Evolutionary conservation across 495 filamentous ascomycete genomes (phyloP).

Genomic region (Hapsidospora chrysogenum): DNA sequence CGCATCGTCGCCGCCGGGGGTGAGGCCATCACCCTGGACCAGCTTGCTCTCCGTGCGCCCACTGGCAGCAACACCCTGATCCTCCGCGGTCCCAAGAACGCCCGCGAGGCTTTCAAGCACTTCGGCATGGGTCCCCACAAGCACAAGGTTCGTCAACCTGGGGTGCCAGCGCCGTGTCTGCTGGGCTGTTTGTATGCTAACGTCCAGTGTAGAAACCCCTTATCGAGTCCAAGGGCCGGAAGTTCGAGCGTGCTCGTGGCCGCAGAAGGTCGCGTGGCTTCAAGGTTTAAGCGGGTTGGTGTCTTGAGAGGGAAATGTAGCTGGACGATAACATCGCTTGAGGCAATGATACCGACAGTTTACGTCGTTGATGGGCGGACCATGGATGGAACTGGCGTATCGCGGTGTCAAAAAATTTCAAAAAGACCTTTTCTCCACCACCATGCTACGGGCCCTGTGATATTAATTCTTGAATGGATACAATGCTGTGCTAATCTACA

Average conservation of each 20-base stretch:
- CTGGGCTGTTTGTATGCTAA: slow-evolving; percentile 1
- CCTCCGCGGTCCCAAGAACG: slow-evolving; percentile 91
- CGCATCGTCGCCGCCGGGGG: slow-evolving; percentile 85
- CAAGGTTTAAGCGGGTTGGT: slow-evolving; percentile 64
- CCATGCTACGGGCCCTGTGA: not conserved
- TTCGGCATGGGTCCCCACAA: slow-evolving; percentile 95
- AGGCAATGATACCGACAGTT: slow-evolving; percentile 6
- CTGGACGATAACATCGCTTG: too few relatives aligned
- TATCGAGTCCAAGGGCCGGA: slow-evolving; percentile 93
- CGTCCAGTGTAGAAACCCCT: slow-evolving; percentile 61
- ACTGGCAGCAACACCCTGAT: slow-evolving; percentile 91
- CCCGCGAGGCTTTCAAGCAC: slow-evolving; percentile 94
- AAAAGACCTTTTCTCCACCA: not conserved
- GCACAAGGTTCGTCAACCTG: slow-evolving; percentile 52
- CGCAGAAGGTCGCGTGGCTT: slow-evolving; percentile 91
- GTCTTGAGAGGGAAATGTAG: too few relatives aligned
- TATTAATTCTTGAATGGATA: not conserved
- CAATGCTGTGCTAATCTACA: too few relatives aligned
- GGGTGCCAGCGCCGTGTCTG: too few relatives aligned
- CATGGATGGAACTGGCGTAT: slow-evolving; percentile 18
- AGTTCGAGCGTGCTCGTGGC: slow-evolving; percentile 97
- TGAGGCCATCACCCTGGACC: slow-evolving; percentile 85
- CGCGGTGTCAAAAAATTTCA: slow-evolving; percentile 13
- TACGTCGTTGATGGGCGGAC: slow-evolving; percentile 13
- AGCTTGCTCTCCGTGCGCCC: slow-evolving; percentile 82